A percentile compares a stretch with the other conserved stretches of the same genome.
Evolutionary conservation across 768 basidiomycete genomes (phyloP).

Genomic region (Pisolithus microcarpus): DNA sequence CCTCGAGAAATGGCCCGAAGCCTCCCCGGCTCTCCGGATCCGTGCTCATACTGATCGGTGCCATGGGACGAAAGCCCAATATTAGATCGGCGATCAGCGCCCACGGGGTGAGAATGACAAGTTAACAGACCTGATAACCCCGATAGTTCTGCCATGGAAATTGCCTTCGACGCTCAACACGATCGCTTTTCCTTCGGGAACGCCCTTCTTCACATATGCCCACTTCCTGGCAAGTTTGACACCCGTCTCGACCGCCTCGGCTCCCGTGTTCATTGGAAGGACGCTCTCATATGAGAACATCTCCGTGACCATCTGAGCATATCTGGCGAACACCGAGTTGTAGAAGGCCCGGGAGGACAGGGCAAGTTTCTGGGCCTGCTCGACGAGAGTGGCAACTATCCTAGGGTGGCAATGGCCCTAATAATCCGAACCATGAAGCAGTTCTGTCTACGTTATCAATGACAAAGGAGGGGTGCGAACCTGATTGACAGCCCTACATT

Average conservation of each 20-base stretch:
- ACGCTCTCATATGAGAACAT: conserved; percentile 94
- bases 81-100: neutral
- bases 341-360: conserved; percentile 96
- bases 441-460: neutral
- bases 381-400: conserved; percentile 72
- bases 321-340: conserved; percentile 85
- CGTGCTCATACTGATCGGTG: conserved; percentile 70
- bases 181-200: conserved; percentile 75
- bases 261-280: conserved; percentile 97
- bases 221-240: conserved; percentile 97
- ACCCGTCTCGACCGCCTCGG: conserved; percentile 97
- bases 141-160: conserved; percentile 92
- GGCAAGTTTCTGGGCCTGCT: conserved; percentile 85
- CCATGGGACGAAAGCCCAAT: conserved; percentile 1
- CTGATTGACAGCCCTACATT: conserved; percentile 77
- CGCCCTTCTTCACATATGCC: conserved; percentile 86
- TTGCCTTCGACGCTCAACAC: conserved; percentile 83
- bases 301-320: conserved; percentile 75
- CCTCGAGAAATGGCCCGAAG: conserved; percentile 86
- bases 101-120: neutral
- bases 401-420: conserved; percentile 89
- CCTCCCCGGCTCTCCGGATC: conserved; percentile 83
- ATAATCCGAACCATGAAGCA: neutral
- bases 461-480: conserved; percentile 29
- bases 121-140: conserved; percentile 64